Base-by-base conservation (phyloP, 2,329 filamentous ascomycete genomes). In the Davidsoniella eucalypti region DNA sequence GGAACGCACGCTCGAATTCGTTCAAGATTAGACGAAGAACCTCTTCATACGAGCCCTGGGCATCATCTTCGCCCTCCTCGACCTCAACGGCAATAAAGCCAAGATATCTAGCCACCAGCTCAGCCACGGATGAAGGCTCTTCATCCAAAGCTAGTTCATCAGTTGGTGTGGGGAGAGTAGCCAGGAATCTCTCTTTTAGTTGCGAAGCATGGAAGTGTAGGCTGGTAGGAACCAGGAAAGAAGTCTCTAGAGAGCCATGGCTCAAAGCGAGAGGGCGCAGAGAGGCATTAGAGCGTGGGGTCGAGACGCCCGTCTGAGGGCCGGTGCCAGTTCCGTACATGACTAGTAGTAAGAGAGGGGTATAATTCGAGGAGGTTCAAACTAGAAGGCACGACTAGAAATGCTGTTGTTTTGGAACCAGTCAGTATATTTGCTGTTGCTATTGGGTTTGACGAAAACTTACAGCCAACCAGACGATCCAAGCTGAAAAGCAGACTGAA, bases 101-200 rank as follows among this genome's bases (percentile, higher is more conserved):
- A 63, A 98, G 80, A 67, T 94, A 98, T 64, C 90, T 80, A 55
- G 87, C 88, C 29, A 98, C 87, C 54, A 98, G 75, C 70, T 98
- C 92, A 42, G 86, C 71, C 44, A 88, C 80, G 21, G 93, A 98
- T 37, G 92, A 96, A n/a, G 92, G 92, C 72, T 98, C 93, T 60
- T 98, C 92, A 71, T 98, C 93, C 64, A 90, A 87, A 54, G 92
- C 93, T 56, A 96, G 78, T 72, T 98, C 92, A 64, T 98, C 92
- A 63, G 93, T 98, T 52, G 92, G 85, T 60, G 81, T 74, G 49
- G 93, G 93, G 58, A 98, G 76, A 56, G 81, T 87, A 44, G 84
- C 75, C 57, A 80, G 76, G 69, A 98, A 98, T 57, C 80, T 77
- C 59, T 95, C 88, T 73, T 90, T 93, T 63, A 96, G 75, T 70